Percentiles rank a stretch among this genome's conserved stretches.
phyloP scores from a whole-genome alignment of 305 asterid species.

The Fraxinus floribunda region DNA sequence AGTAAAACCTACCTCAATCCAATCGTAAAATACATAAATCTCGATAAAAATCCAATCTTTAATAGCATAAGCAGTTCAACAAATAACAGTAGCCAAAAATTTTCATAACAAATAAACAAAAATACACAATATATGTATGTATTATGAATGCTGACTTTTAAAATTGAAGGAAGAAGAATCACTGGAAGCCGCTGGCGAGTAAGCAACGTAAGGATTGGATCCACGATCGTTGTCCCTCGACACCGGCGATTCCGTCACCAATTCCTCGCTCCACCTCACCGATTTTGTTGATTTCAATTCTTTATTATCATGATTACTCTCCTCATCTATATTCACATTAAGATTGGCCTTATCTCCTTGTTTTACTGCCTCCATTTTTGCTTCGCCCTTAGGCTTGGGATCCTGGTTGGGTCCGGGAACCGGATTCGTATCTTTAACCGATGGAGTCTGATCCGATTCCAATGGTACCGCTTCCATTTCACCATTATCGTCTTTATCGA shows the following conservation, averaged over 20 bases:
- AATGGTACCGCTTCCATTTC: constrained; percentile 37
- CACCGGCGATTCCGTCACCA: constrained; percentile 58
- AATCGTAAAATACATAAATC: constrained; percentile 28
- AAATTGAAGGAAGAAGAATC: constrained; percentile 56
- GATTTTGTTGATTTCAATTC: constrained; percentile 61
- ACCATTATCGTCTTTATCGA: constrained; percentile 31
- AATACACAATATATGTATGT: not conserved
- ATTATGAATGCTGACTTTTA: constrained; percentile 38
- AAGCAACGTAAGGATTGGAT: constrained; percentile 66
- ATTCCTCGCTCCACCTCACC: constrained; percentile 73
- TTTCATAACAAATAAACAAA: not conserved
- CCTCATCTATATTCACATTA: constrained; percentile 35
- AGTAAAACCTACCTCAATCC: constrained; percentile 22
- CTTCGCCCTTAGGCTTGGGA: constrained; percentile 34
- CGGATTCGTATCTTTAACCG: constrained; percentile 36
- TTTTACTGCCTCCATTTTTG: constrained; percentile 9
- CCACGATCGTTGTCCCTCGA: constrained; percentile 48
- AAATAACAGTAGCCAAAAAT: not conserved
- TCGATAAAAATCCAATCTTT: constrained; percentile 19
- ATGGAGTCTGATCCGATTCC: constrained; percentile 30
- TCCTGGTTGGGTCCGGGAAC: constrained; percentile 24
- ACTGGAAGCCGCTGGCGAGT: constrained; percentile 47
- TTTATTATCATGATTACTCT: constrained; percentile 15
- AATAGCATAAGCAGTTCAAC: not conserved
- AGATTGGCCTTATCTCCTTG: constrained; percentile 23